These are phyloP conservation scores for Moniliophthora roreri DNA, from an alignment of 1,284 basidiomycete genomes.

Conservation along the genomic window DNA sequence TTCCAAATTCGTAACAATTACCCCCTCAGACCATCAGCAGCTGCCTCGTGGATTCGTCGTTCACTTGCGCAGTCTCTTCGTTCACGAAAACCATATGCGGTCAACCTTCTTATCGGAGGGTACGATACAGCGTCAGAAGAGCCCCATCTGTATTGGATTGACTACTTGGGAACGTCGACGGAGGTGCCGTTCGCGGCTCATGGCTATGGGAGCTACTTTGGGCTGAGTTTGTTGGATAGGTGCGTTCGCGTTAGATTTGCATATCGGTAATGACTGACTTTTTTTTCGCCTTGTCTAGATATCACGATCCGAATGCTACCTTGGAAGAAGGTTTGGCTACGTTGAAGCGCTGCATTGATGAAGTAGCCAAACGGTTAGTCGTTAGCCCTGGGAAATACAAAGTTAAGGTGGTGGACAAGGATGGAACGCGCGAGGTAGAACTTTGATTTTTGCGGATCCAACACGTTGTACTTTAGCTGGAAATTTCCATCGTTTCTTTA, in stretches of 20 bases:
- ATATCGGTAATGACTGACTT: background rate
- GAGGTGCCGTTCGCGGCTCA: slow-evolving; percentile 94
- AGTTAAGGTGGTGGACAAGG: too few relatives aligned
- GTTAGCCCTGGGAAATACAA: too few relatives aligned
- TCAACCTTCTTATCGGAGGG: slow-evolving; percentile 92
- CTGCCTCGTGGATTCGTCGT: slow-evolving; percentile 93
- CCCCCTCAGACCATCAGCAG: slow-evolving; percentile 86
- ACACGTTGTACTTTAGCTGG: too few relatives aligned
- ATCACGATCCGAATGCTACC: too few relatives aligned
- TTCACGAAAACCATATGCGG: slow-evolving; percentile 85
- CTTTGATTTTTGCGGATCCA: too few relatives aligned
- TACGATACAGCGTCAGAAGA: slow-evolving; percentile 72
- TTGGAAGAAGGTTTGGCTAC: too few relatives aligned
- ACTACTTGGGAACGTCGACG: slow-evolving; percentile 90
- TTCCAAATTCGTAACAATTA: slow-evolving; percentile 95
- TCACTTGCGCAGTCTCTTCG: slow-evolving; percentile 89
- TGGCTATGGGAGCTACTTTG: slow-evolving; percentile 94
- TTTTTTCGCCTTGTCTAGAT: too few relatives aligned
- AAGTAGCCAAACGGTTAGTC: too few relatives aligned
- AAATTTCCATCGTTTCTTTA: too few relatives aligned
- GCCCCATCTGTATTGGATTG: slow-evolving; percentile 93
- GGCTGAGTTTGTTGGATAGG: slow-evolving; percentile 89
- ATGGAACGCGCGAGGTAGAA: too few relatives aligned
- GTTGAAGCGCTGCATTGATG: too few relatives aligned
- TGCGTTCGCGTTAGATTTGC: slow-evolving; percentile 34